These are phyloP conservation scores for Lasiosphaeria hispida DNA, from an alignment of 495 filamentous ascomycete genomes.

Conservation along the genomic window DNA sequence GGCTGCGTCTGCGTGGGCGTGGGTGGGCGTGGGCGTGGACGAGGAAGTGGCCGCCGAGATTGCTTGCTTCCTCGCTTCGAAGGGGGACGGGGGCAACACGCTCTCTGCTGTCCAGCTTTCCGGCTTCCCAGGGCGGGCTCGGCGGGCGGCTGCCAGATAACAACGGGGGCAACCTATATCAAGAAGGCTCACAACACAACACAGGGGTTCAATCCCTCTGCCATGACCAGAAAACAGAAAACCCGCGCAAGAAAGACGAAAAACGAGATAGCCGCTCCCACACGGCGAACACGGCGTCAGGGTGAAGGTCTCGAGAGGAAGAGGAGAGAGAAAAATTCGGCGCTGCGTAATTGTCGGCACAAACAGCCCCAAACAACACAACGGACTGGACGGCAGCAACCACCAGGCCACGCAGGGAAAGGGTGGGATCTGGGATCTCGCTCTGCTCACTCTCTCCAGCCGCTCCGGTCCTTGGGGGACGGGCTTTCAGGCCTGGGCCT, in stretches of 20 bases:
- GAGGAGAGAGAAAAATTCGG: background rate
- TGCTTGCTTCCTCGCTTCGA: constrained; percentile 5
- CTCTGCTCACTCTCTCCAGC: too few species aligned
- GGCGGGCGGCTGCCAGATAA: background rate
- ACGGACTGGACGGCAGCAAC: background rate
- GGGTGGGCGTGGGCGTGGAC: background rate
- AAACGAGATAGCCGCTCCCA: background rate
- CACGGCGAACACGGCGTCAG: background rate
- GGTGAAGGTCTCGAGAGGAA: background rate
- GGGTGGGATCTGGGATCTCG: too few species aligned
- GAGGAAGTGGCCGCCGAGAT: constrained; percentile 1
- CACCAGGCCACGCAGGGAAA: background rate
- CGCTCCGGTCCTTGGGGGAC: background rate
- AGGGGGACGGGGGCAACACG: background rate
- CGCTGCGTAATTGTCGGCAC: background rate
- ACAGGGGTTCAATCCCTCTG: constrained; percentile 1
- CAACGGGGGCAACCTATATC: background rate
- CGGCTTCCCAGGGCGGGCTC: background rate
- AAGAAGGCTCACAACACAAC: constrained; percentile 2
- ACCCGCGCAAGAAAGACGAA: background rate
- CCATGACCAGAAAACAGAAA: background rate
- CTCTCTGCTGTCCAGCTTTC: background rate
- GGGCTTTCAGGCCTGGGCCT: constrained; percentile 13
- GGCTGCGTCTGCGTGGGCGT: constrained; percentile 13
- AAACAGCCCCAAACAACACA: constrained; percentile 4